Percentiles rank a stretch among this genome's conserved stretches.
Evolutionary conservation across 2,329 filamentous ascomycete genomes (phyloP).

Genomic region (Macroventuria anomochaeta): DNA sequence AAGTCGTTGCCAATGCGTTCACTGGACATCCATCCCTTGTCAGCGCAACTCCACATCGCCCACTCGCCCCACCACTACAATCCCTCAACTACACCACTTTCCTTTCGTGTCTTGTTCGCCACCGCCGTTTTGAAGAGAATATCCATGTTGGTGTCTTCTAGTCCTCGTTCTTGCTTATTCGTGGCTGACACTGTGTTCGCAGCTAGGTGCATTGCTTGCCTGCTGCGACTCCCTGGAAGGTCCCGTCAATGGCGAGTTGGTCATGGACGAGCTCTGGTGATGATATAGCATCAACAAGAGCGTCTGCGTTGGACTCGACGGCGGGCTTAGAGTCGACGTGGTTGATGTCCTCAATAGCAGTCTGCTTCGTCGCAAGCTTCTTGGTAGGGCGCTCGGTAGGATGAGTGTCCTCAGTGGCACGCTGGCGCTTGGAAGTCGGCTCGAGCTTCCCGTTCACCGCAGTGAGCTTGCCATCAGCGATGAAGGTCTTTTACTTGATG

Average conservation of each 20-base stretch:
- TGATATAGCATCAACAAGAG: too few species aligned
- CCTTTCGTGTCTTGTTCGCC: background rate
- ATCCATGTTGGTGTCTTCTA: background rate
- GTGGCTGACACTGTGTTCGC: background rate
- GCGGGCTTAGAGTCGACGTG: too few species aligned
- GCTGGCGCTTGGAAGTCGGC: background rate
- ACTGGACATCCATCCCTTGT: too few species aligned
- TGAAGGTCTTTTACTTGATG: background rate
- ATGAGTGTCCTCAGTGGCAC: background rate
- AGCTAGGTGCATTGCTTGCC: background rate
- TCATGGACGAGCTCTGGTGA: too few species aligned
- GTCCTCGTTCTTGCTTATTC: background rate
- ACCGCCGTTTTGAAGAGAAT: background rate
- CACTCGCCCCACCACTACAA: too few species aligned
- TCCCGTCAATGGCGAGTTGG: background rate
- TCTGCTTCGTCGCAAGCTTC: background rate
- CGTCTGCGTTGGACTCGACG: too few species aligned
- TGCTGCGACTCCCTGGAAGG: background rate
- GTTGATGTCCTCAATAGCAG: background rate
- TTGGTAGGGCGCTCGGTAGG: background rate
- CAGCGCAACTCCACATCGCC: too few species aligned
- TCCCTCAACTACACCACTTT: too few species aligned
- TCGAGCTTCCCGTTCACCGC: background rate
- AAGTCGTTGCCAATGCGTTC: too few species aligned
- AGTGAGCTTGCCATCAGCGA: background rate